phyloP scores from a whole-genome alignment of 1,284 basidiomycete species.

The Clitocybe nebularis region DNA sequence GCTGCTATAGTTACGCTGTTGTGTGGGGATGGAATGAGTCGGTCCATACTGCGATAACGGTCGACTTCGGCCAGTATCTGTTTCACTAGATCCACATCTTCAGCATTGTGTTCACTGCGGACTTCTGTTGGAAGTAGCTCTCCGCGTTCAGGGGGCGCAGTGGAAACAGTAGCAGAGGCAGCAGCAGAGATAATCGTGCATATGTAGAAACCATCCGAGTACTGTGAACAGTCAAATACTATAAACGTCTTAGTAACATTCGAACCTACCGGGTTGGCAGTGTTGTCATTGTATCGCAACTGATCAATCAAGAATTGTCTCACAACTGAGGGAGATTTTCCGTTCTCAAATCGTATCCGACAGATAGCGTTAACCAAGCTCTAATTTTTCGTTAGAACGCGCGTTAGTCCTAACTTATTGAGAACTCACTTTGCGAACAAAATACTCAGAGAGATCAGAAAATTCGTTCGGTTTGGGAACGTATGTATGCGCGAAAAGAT shows the following conservation, averaged over 20 bases:
- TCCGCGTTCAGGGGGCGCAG: constrained; percentile 70
- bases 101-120: constrained; percentile 57
- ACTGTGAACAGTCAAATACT: constrained; percentile 41
- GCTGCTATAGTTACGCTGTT: constrained; percentile 92
- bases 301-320: constrained; percentile 90
- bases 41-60: constrained; percentile 91
- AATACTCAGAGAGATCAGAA: constrained; percentile 88
- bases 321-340: constrained; percentile 85
- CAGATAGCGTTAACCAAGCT: constrained; percentile 80
- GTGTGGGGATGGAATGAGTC: constrained; percentile 91
- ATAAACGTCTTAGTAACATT: constrained; percentile 1
- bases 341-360: constrained; percentile 80
- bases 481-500: constrained; percentile 80
- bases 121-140: constrained; percentile 68
- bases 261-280: constrained; percentile 73
- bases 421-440: constrained; percentile 79
- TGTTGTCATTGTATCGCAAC: constrained; percentile 93
- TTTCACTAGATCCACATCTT: constrained; percentile 66
- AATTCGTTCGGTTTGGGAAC: constrained; percentile 95
- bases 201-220: constrained; percentile 89
- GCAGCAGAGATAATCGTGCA: constrained; percentile 84
- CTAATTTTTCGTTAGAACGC: constrained; percentile 32
- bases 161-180: constrained; percentile 73
- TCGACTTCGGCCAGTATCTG: constrained; percentile 81
- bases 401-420: neutral